Conservation (phyloP, 2,329 filamentous ascomycete species). For the Rasamsonia emersonii region DNA sequence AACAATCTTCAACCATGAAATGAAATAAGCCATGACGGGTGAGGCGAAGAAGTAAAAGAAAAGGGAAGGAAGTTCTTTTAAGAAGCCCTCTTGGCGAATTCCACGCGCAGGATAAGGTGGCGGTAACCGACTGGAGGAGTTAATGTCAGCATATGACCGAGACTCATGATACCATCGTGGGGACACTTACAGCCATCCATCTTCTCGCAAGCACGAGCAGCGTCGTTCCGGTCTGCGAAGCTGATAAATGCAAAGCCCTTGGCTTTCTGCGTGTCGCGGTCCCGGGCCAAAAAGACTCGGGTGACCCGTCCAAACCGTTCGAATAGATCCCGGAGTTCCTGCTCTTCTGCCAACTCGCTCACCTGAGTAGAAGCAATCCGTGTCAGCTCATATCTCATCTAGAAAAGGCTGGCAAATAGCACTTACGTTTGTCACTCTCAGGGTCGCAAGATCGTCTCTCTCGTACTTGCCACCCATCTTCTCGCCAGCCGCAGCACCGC, state of each 20-base stretch:
- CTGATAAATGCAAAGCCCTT: slow-evolving; percentile 99
- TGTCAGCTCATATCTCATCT: slow-evolving; percentile 11
- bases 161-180: slow-evolving; percentile 2
- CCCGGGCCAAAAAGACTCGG: slow-evolving; percentile 94
- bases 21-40: background rate
- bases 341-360: slow-evolving; percentile 93
- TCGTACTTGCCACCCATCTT: slow-evolving; percentile 91
- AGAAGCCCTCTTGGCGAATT: slow-evolving; percentile 43
- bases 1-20: too few relatives aligned
- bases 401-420: too few relatives aligned
- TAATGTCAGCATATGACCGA: slow-evolving; percentile 16
- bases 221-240: slow-evolving; percentile 82
- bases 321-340: slow-evolving; percentile 94
- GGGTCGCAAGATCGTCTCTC: slow-evolving; percentile 89
- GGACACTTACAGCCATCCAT: slow-evolving; percentile 75
- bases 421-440: slow-evolving; percentile 94
- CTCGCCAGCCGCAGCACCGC: slow-evolving; percentile 53
- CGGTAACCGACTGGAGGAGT: slow-evolving; percentile 39
- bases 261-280: slow-evolving; percentile 87
- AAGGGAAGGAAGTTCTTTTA: slow-evolving; percentile 21
- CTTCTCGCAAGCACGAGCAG: slow-evolving; percentile 87
- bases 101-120: slow-evolving; percentile 45
- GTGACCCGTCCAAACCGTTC: slow-evolving; percentile 95
- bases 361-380: slow-evolving; percentile 43
- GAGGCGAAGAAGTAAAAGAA: slow-evolving; percentile 3